Evolutionary conservation across 805 yeast genomes (phyloP), one percentile per base, ranked within the genome.

Genomic region (Helenozyma baotianmanensis): DNA sequence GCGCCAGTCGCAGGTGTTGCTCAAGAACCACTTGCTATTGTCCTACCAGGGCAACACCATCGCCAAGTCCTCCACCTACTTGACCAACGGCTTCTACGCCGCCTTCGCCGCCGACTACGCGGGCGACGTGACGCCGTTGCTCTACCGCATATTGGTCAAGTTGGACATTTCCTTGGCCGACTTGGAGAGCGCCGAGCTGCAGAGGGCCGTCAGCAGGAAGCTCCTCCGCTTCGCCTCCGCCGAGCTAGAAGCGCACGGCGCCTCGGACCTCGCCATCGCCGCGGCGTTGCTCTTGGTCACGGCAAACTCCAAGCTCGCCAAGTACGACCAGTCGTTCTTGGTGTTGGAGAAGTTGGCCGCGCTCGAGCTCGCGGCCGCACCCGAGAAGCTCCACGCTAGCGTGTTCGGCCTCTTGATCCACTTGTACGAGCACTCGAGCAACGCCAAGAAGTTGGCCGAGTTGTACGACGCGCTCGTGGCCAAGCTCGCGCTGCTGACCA

Each of bases 21-120:
- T 54, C 14, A 64, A 71, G 47, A 76, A 76, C 46, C 68, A 68
- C 47, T 42, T 70, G 18, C 43, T 70, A 18, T 57, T 76, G 42
- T 61, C 63, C 11, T 65, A 52, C 43, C 49, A 56, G 23, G 45
- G 69, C 5, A 70, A 69, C 14, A 70, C 67, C 9, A 49, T 64
- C 30, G 43, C 58, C 15, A 40, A 37, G 21, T 29, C 45, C 2
- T 51, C 59, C 5, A 47, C 37, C 10, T 56, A 57, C 29, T 45
- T 61, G 32, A 42, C 40, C 23, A 39, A 36, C 14, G 33, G 40
- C 10, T 54, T 54, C 26, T 35, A 50, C 11, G 19, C 24, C 13
- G 35, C 48, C 14, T 60, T 47, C 31, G 26, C 49, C 4, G 18
- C 29, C 21, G 51, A 50, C 21, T 57, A 46, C 32, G 47, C 49